Evolutionary conservation across 1,139 yeast genomes (phyloP), one percentile per base, ranked within the genome.

Genomic region (Yamadazyma taylorii): DNA sequence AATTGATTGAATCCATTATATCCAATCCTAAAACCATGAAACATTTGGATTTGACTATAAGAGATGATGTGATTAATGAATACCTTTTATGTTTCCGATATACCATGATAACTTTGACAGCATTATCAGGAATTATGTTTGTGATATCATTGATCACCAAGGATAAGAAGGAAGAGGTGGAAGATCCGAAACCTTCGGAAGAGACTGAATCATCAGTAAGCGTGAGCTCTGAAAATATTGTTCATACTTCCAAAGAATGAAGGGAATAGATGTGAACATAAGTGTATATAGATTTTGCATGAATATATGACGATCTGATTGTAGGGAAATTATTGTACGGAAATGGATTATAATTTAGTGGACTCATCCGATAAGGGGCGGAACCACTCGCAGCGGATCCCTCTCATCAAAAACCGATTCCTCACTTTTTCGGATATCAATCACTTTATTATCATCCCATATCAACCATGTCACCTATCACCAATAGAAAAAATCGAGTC

Each of bases 101-200:
- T 9, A 37, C 45, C 10, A 45, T 46, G 43, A 35, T 41, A 5
- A 23, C 33, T 5, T 33, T 45, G 21, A 45, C 50, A 5, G 42
- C 32, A 1, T 29, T 46, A 14, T 46, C 50, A 3, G 50, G 46
- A 2, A 10, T 39, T 5, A 46, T 46, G 50, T 43, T 46, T 16
- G 11, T 45, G 16, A 31, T 42, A 5, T 45, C 48, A 5, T 38
- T 46, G n/a, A 25, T 37, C 5, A 38, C 46, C 2, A 34, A 35
- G 29, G 46, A 46, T 17, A 36, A 34, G 8, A 45, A 39, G 23
- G 41, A 34, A 12, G 25, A 31, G 22, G 21, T 14, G 16, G 32
- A 17, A 29, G 17, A 11, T 8, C 24, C 5, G 8, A 19, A 19
- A 19, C 21, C 21, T 19, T 6, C 30, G 9, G 27, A 34, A 17